Evolutionary conservation across 208 protist species (phyloP).

Genomic region (Acanthamoeba castellanii): DNA sequence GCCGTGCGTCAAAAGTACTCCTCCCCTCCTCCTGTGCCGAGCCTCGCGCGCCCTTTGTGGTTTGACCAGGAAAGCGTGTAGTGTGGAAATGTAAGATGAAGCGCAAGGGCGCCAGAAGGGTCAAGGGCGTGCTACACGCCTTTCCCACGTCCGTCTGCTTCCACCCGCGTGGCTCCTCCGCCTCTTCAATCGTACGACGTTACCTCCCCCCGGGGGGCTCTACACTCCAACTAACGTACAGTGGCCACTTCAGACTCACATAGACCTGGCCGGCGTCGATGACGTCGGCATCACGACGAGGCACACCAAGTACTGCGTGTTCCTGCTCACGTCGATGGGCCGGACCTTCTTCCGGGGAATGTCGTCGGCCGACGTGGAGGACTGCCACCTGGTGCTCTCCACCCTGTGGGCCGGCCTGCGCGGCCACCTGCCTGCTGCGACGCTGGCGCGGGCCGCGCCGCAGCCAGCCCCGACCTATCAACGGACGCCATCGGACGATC

Average conservation of each 20-base stretch:
- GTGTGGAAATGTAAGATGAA: slow-evolving; percentile 26
- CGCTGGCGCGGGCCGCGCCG: not conserved
- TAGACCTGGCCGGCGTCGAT: slow-evolving; percentile 1
- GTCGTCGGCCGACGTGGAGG: not conserved
- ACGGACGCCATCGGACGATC: not conserved
- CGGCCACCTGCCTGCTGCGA: not conserved
- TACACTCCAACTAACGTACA: no score
- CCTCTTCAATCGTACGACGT: not conserved
- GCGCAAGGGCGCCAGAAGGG: not conserved
- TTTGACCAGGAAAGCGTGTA: not conserved
- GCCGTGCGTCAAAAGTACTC: not conserved
- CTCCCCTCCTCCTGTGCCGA: no score
- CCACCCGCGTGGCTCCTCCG: not conserved
- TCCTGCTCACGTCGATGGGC: not conserved
- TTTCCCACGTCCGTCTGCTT: slow-evolving; percentile 10
- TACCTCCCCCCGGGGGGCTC: not conserved
- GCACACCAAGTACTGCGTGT: not conserved
- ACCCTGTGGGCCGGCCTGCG: not conserved
- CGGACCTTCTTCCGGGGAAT: not conserved
- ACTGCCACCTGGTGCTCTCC: not conserved
- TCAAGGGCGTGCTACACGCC: not conserved
- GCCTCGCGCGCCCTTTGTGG: not conserved
- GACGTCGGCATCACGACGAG: not conserved
- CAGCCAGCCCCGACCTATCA: not conserved
- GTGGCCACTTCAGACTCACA: no score